phyloP scores from a whole-genome alignment of 179 eudicot species.

The Sideroxylon spinosum region DNA sequence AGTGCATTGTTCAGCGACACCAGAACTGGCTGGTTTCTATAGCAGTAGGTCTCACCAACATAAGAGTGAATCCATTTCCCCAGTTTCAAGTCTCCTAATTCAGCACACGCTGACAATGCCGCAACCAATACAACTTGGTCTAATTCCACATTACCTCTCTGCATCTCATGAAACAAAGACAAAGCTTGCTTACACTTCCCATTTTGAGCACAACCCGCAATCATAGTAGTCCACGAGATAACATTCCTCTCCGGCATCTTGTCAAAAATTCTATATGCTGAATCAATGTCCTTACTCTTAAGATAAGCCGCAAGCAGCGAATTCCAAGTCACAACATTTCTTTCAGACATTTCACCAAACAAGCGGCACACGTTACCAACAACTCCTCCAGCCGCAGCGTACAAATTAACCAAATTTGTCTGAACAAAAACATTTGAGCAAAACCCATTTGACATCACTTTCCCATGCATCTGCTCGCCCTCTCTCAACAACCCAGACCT shows the following conservation, averaged over 20 bases:
- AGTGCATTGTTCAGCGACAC: conserved; percentile 48
- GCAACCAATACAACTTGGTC: conserved; percentile 48
- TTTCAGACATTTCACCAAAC: conserved; percentile 52
- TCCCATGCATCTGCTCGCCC: conserved; percentile 63
- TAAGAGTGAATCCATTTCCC: conserved; percentile 57
- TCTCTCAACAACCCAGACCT: conserved; percentile 36
- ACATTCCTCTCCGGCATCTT: conserved; percentile 50
- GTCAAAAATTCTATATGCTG: conserved; percentile 35
- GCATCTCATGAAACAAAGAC: conserved; percentile 42
- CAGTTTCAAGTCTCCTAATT: conserved; percentile 43
- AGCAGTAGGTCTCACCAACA: conserved; percentile 13
- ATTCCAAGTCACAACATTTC: conserved; percentile 49
- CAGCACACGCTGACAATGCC: conserved; percentile 57
- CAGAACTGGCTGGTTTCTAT: conserved; percentile 13
- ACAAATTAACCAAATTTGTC: conserved; percentile 58
- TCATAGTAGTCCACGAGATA: conserved; percentile 57
- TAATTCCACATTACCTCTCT: conserved; percentile 27
- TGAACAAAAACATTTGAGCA: conserved; percentile 39
- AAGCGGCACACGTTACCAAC: conserved; percentile 27
- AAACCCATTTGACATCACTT: conserved; percentile 48
- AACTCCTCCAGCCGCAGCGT: conserved; percentile 22
- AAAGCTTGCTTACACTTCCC: conserved; percentile 40
- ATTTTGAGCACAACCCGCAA: conserved; percentile 43
- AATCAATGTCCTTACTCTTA: conserved; percentile 31
- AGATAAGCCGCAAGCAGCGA: conserved; percentile 40